These are phyloP conservation scores for Incumbomyces delicatus DNA, from an alignment of 2,329 filamentous ascomycete species.

Conservation along the genomic window DNA sequence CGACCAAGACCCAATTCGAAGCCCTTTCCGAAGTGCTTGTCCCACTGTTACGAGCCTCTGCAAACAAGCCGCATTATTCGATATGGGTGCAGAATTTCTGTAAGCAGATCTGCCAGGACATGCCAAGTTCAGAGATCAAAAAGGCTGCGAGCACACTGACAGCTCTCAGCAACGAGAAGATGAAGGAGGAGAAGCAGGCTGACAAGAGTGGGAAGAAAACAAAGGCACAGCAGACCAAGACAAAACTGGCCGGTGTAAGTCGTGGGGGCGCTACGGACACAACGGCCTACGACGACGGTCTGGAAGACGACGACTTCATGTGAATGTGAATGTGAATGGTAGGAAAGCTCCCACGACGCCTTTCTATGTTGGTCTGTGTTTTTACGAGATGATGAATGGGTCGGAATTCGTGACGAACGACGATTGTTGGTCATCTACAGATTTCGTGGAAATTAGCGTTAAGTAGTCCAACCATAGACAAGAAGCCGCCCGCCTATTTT, in stretches of 20 bases:
- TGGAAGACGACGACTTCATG: constrained; percentile 49
- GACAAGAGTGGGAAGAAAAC: constrained; percentile 94
- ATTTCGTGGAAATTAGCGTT: too few species aligned
- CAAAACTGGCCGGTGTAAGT: constrained; percentile 58
- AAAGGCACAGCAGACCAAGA: constrained; percentile 94
- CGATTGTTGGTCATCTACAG: too few species aligned
- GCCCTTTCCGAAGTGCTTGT: constrained; percentile 67
- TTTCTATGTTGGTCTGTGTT: too few species aligned
- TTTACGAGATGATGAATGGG: too few species aligned
- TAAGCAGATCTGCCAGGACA: constrained; percentile 76
- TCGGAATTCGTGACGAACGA: too few species aligned
- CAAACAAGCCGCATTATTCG: constrained; percentile 82
- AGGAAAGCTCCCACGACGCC: too few species aligned
- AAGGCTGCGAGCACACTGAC: constrained; percentile 83
- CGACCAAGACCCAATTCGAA: constrained; percentile 77
- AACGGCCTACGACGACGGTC: constrained; percentile 78
- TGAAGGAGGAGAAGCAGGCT: constrained; percentile 93
- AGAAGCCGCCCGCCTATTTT: too few species aligned
- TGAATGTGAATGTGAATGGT: constrained; percentile 22
- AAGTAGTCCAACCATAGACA: too few species aligned
- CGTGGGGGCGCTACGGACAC: constrained; percentile 55
- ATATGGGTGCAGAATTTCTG: constrained; percentile 85
- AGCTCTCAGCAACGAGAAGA: constrained; percentile 91
- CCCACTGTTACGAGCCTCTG: constrained; percentile 63
- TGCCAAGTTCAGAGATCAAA: constrained; percentile 91